Evolutionary conservation across 345 rosid species (phyloP), one percentile per base, ranked within the genome.

Genomic region (Acer saccharum): DNA sequence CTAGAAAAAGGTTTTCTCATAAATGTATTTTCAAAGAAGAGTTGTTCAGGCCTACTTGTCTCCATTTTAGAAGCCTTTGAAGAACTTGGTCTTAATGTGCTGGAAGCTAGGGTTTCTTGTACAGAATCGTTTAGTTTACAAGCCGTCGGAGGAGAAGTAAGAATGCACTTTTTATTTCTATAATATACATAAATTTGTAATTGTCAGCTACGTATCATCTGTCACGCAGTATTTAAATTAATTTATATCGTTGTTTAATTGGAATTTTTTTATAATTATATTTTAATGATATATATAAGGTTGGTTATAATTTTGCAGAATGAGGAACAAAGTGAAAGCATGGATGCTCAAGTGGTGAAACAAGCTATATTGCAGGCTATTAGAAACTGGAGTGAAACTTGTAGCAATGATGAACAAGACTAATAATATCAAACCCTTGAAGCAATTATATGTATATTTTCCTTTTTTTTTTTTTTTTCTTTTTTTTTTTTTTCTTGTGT

Each of bases 61-160:
- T 86, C 90, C 21, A 81, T 95, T 27, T 81, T 95, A 35, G 98
- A 95, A 87, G 89, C 92, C 62, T 92, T 95, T 78, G 99, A 95
- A 65, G 96, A 93, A 60, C 74, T 93, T 71, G 90, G 93, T 32
- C 93, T 95, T 35, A 86, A 85, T 81, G 88, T 95, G 75, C 87
- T 86, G 17, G 98, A 95, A 82, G 98, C 98, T 88, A 93, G 95
- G 94, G 97, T 84, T 93, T 92, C 98, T 79, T 95, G 98, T 83
- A 81, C 94, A 0, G 94, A 95, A 39, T 84, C 80, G 12, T 95
- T 95, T 68, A 85, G 78, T 63, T 83, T 95, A 72, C 88, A 95
- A 81, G 98, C 95, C 29, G 84, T 85, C 74, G 93, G 94, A 11
- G 90, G 89, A 81, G 91, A 92, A 88, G 97, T 91, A 90, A 79